Percentiles rank a stretch among this genome's conserved stretches.
Conservation (phyloP, 2,329 filamentous ascomycete genomes). For the Colletotrichum costaricense region DNA sequence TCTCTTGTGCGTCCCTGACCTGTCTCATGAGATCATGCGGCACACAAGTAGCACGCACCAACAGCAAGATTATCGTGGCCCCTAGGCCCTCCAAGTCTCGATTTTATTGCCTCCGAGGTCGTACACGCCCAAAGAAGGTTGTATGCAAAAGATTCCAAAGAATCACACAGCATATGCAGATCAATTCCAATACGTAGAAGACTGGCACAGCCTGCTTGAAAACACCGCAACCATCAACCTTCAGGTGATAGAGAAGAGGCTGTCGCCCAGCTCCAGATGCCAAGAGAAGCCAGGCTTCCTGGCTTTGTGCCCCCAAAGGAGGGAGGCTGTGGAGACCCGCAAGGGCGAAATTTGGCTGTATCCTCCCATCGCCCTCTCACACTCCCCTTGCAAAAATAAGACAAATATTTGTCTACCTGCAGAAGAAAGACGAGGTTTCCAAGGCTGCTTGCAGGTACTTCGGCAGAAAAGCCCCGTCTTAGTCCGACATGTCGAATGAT, state of each 20-base stretch:
- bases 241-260: neutral
- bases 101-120: neutral
- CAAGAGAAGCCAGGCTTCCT: neutral
- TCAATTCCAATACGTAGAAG: neutral
- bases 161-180: neutral
- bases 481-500: constrained; percentile 14
- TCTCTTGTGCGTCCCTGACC: neutral
- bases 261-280: neutral
- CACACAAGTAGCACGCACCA: neutral
- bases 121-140: neutral
- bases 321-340: constrained; percentile 24
- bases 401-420: constrained; percentile 26
- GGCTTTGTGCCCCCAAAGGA: neutral
- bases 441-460: neutral
- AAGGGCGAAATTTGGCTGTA: constrained; percentile 13
- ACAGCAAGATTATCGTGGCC: neutral
- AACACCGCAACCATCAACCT: neutral
- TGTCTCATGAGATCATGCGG: neutral
- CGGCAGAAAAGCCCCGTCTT: neutral
- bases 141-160: neutral
- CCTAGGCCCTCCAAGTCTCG: neutral
- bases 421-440: neutral
- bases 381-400: neutral
- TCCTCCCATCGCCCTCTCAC: neutral
- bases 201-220: neutral